phyloP scores from a whole-genome alignment of 1,284 basidiomycete species.

The Irpex sp. region DNA sequence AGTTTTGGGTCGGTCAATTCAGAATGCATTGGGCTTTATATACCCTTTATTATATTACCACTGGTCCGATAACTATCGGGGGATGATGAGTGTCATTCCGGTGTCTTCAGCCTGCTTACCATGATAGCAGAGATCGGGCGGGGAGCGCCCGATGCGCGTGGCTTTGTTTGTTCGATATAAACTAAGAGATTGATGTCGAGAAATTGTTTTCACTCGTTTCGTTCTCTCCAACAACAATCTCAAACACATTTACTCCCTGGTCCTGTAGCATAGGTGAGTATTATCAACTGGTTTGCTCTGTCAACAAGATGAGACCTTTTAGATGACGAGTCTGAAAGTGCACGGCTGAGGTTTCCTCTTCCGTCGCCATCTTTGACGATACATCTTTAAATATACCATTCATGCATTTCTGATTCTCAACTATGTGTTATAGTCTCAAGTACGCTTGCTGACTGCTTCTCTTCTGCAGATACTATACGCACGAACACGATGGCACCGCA shows the following conservation, averaged over 20 bases:
- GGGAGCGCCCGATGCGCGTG: not conserved
- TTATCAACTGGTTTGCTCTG: constrained; percentile 10
- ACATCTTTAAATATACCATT: constrained; percentile 68
- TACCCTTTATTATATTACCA: not conserved
- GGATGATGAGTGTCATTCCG: not conserved
- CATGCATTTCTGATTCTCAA: constrained; percentile 77
- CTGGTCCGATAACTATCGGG: not conserved
- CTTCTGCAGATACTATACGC: constrained; percentile 2
- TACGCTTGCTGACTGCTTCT: constrained; percentile 1
- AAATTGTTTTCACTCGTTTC: not conserved
- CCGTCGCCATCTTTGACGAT: constrained; percentile 58
- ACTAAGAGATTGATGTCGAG: not conserved
- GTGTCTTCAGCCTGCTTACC: not conserved
- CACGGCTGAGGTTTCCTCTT: constrained; percentile 57
- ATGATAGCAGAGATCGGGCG: no score
- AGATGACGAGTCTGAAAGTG: constrained; percentile 89
- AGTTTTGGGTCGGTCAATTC: not conserved
- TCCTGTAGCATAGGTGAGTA: not conserved
- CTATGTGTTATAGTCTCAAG: constrained; percentile 9
- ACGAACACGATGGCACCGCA: constrained; percentile 17
- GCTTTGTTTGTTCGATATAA: not conserved
- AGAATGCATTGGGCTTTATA: not conserved
- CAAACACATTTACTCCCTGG: not conserved
- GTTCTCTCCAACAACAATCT: not conserved
- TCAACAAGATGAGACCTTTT: constrained; percentile 56